These are phyloP conservation scores for Carnegiea gigantea DNA, from an alignment of 179 eudicot genomes.

Conservation along the genomic window DNA sequence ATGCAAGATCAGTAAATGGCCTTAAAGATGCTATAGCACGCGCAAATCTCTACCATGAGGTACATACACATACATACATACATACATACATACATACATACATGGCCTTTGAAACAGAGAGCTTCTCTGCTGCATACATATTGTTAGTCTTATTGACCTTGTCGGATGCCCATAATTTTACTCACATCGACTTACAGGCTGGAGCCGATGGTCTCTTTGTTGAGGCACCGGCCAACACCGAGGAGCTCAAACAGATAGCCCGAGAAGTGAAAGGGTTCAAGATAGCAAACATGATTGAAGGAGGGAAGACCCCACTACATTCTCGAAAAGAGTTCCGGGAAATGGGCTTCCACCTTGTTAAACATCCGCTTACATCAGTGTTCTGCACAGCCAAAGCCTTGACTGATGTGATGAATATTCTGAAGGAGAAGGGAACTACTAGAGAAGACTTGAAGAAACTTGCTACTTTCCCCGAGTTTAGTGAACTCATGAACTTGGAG, in stretches of 20 bases:
- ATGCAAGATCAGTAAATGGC: neutral
- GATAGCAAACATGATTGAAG: neutral
- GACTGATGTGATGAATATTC: neutral
- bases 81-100: no score
- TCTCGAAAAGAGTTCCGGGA: neutral
- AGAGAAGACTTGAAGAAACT: neutral
- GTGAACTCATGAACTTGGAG: conserved; percentile 2
- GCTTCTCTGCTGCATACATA: neutral
- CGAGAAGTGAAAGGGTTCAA: neutral
- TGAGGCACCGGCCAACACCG: neutral
- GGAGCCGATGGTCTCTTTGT: conserved; percentile 3
- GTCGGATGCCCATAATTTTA: neutral
- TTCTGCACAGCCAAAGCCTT: neutral
- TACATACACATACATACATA: neutral
- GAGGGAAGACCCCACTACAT: neutral
- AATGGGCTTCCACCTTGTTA: neutral
- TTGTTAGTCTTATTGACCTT: neutral
- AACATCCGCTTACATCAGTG: conserved; percentile 1
- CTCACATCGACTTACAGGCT: neutral
- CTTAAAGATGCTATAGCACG: neutral
- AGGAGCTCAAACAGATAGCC: neutral
- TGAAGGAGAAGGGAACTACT: neutral
- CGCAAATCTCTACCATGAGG: conserved; percentile 1
- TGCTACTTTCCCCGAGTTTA: neutral
- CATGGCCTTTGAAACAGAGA: neutral